phyloP scores from a whole-genome alignment of 2,329 filamentous ascomycete species.

The Penicillium glabrum region DNA sequence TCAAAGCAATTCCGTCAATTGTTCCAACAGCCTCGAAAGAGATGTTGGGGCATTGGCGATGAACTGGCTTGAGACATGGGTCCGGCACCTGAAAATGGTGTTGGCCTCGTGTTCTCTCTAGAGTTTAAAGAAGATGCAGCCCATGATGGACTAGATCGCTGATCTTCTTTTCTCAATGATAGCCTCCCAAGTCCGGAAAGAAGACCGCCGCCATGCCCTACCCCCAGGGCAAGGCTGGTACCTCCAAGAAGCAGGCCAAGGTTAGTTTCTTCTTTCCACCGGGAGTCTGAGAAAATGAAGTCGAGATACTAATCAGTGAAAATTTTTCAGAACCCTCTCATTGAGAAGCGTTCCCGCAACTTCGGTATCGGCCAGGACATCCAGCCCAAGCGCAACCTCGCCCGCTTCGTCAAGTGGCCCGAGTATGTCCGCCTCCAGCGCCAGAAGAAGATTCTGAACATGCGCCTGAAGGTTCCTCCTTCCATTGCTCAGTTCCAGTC shows the following conservation, averaged over 20 bases:
- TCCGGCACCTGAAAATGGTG: slow-evolving; percentile 52
- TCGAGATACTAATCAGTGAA: slow-evolving; percentile 15
- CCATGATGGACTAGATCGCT: slow-evolving; percentile 77
- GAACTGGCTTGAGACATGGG: slow-evolving; percentile 56
- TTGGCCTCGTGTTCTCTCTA: slow-evolving; percentile 66
- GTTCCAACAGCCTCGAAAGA: slow-evolving; percentile 27
- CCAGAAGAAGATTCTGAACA: slow-evolving; percentile 91
- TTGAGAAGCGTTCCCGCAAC: slow-evolving; percentile 98
- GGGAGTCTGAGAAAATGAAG: slow-evolving; percentile 8
- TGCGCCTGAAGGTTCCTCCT: slow-evolving; percentile 97
- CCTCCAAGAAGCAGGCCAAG: slow-evolving; percentile 92
- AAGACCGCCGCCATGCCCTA: slow-evolving; percentile 97
- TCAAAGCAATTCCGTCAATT: slow-evolving; percentile 41
- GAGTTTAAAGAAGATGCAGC: slow-evolving; percentile 83
- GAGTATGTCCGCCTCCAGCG: slow-evolving; percentile 98
- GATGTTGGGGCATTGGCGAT: slow-evolving; percentile 39
- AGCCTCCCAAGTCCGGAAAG: slow-evolving; percentile 98
- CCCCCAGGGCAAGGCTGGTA: slow-evolving; percentile 85
- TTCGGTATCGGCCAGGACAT: slow-evolving; percentile 99
- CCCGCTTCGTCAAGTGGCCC: slow-evolving; percentile 99
- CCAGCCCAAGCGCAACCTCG: slow-evolving; percentile 92
- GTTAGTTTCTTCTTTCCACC: slow-evolving; percentile 57
- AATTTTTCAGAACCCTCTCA: slow-evolving; percentile 80
- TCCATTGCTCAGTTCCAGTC: slow-evolving; percentile 97
- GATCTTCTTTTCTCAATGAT: slow-evolving; percentile 99